Conservation (phyloP, 257 asterid species). For the Fraxinus pennsylvanica region DNA sequence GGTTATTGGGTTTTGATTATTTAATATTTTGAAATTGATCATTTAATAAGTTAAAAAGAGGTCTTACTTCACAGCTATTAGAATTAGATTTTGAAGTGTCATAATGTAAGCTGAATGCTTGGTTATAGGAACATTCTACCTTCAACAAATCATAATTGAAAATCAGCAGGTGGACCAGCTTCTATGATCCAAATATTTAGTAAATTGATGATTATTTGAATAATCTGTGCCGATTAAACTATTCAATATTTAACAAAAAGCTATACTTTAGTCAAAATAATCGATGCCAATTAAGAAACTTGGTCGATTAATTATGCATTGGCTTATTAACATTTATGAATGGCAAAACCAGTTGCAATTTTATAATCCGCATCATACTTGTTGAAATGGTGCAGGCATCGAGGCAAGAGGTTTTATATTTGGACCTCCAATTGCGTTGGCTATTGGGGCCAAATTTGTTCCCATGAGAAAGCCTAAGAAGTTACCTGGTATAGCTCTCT, state of each 20-base stretch:
- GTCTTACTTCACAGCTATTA: not conserved
- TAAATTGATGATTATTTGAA: not conserved
- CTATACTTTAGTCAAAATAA: not conserved
- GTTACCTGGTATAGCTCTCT: constrained; percentile 62
- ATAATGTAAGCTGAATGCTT: constrained; percentile 1
- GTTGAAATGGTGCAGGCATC: constrained; percentile 53
- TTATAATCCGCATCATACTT: not conserved
- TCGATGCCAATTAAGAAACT: not conserved
- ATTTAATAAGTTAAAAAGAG: not conserved
- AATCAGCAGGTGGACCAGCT: not conserved
- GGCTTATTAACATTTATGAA: not conserved
- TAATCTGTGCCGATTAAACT: not conserved
- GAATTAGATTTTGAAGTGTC: not conserved
- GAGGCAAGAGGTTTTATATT: constrained; percentile 96
- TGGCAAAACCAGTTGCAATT: constrained; percentile 5
- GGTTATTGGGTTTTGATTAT: not conserved
- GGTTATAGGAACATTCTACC: constrained; percentile 6
- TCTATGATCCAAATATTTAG: not conserved
- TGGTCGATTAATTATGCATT: not conserved
- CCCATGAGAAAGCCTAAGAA: constrained; percentile 94
- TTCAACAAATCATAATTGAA: not conserved
- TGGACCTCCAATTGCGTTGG: constrained; percentile 97
- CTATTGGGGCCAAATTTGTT: constrained; percentile 90
- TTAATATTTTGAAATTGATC: constrained; percentile 1
- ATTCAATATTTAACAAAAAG: not conserved